Conservation (phyloP, 371 early-diverging fungal genomes). For the Capniomyces stellatus region DNA sequence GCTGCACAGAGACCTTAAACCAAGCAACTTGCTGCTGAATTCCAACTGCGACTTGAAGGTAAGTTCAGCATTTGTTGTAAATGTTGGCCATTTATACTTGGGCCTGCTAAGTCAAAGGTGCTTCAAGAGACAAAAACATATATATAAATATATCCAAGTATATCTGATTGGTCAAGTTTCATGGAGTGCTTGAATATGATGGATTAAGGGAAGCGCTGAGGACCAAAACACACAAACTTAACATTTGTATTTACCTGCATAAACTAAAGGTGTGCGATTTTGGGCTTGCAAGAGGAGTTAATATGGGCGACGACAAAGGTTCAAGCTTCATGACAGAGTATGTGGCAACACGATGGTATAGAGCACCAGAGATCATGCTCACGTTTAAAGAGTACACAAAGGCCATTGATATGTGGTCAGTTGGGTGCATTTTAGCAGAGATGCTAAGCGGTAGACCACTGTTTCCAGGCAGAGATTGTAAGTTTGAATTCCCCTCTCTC, state of each 20-base stretch:
- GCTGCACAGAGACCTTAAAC: conserved; percentile 92
- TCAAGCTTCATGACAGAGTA: conserved; percentile 89
- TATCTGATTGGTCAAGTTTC: too few species aligned
- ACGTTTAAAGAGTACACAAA: conserved; percentile 83
- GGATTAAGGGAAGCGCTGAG: too few species aligned
- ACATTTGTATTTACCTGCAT: too few species aligned
- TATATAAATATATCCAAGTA: too few species aligned
- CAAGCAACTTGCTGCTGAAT: conserved; percentile 89
- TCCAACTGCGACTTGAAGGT: conserved; percentile 94
- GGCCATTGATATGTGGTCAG: conserved; percentile 96
- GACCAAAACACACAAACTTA: too few species aligned
- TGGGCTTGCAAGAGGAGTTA: conserved; percentile 77
- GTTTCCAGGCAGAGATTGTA: conserved; percentile 86
- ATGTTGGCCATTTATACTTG: too few species aligned
- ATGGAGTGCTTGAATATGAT: too few species aligned
- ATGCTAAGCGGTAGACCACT: conserved; percentile 72
- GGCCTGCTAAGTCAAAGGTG: too few species aligned
- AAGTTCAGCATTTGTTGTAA: too few species aligned
- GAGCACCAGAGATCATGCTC: conserved; percentile 95
- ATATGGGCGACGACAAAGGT: conserved; percentile 56
- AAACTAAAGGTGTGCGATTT: conserved; percentile 95
- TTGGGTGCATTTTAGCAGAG: conserved; percentile 98
- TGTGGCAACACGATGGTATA: conserved; percentile 89
- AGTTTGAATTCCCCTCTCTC: conserved; percentile 86
- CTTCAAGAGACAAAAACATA: too few species aligned